A percentile compares a stretch with the other conserved stretches of the same genome.
phyloP scores from a whole-genome alignment of 1,284 basidiomycete species.

The Rhodotorula sp. region DNA sequence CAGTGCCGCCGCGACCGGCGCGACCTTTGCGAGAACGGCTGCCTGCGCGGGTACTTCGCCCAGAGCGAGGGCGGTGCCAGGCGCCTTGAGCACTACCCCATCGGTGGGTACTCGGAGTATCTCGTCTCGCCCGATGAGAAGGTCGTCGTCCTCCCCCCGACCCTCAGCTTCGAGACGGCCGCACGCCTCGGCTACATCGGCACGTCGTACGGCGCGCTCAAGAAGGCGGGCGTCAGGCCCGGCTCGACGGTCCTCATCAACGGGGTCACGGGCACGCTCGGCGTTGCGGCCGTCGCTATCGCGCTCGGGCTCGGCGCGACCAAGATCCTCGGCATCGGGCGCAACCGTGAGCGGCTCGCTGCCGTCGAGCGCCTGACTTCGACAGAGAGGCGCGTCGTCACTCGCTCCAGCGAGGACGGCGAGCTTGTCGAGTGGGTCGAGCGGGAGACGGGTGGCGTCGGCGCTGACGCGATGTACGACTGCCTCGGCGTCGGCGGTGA shows the following conservation, averaged over 20 bases:
- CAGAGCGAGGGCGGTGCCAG: not conserved
- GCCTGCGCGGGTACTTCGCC: not conserved
- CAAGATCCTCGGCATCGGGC: not conserved
- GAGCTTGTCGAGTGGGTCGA: not conserved
- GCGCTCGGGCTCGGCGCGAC: constrained; percentile 1
- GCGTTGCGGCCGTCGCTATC: not conserved
- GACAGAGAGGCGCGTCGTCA: not conserved
- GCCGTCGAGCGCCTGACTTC: not conserved
- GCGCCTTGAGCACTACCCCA: not conserved
- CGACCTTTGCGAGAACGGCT: not conserved
- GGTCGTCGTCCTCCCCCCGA: not conserved
- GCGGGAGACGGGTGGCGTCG: not conserved
- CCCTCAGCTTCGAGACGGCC: not conserved
- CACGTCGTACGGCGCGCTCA: not conserved
- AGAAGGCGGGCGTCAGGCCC: not conserved
- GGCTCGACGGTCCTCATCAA: not conserved
- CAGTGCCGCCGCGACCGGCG: not conserved
- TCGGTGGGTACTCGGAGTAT: not conserved
- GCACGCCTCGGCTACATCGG: constrained; percentile 1
- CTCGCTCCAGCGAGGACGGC: not conserved
- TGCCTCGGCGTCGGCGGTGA: not conserved
- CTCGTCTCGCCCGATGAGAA: not conserved
- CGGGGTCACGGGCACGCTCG: constrained; percentile 4
- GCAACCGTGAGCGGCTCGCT: not conserved
- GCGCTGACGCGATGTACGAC: not conserved